Conservation (phyloP, 257 asterid genomes). For the Fraxinus anomala region DNA sequence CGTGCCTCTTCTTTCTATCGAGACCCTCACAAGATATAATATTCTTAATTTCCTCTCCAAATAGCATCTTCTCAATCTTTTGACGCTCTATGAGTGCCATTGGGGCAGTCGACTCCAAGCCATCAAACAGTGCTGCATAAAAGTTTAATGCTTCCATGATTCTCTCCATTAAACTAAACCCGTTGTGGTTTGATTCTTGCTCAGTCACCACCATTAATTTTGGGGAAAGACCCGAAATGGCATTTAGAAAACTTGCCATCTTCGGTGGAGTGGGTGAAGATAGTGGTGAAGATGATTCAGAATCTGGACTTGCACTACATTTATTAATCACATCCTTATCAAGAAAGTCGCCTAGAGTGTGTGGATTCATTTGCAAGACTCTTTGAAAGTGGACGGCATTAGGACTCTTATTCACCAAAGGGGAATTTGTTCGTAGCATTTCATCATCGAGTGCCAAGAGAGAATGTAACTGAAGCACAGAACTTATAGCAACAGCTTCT, state of each 20-base stretch:
- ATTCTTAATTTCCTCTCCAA: slow-evolving; percentile 71
- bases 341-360: slow-evolving; percentile 52
- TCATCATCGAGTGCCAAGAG: slow-evolving; percentile 60
- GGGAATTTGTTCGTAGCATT: slow-evolving; percentile 29
- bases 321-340: slow-evolving; percentile 44
- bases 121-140: slow-evolving; percentile 71
- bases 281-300: slow-evolving; percentile 44
- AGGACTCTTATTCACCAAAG: slow-evolving; percentile 29
- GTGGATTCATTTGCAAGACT: slow-evolving; percentile 35
- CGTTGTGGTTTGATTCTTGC: slow-evolving; percentile 73
- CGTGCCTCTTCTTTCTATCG: slow-evolving; percentile 62
- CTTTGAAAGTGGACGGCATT: slow-evolving; percentile 32
- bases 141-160: slow-evolving; percentile 56
- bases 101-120: slow-evolving; percentile 66
- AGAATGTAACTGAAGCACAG: slow-evolving; percentile 57
- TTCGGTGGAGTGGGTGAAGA: slow-evolving; percentile 35
- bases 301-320: slow-evolving; percentile 44
- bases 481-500: slow-evolving; percentile 70
- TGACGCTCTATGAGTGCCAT: slow-evolving; percentile 49
- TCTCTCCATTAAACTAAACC: slow-evolving; percentile 53
- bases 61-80: slow-evolving; percentile 64
- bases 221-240: slow-evolving; percentile 57
- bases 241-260: slow-evolving; percentile 43
- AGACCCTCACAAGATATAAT: slow-evolving; percentile 66
- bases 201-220: slow-evolving; percentile 66